Base-by-base conservation (phyloP, 768 basidiomycete genomes). In the Russula foetens region DNA sequence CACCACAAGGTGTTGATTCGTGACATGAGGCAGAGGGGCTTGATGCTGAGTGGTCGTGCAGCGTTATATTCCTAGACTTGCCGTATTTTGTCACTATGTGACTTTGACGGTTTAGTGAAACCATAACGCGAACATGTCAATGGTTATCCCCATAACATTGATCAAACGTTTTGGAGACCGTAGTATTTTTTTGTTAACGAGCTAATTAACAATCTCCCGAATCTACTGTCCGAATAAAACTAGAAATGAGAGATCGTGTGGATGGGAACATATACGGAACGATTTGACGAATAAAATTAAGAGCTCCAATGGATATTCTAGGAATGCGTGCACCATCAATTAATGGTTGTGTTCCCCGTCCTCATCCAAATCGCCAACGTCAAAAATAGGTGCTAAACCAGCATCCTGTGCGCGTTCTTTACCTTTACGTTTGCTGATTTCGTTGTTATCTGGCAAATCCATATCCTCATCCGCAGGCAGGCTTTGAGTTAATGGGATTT, bases 41-140 rank as follows among this genome's bases (percentile, higher is more conserved):
- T 71, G 76, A 78, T 73, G 74, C 70, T 70, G 71, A 72, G 69
- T 63, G 69, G 71, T 65, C 62, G 70, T 67, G 80, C 76, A 78
- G 83, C 83, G 83, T 86, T 81, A 89, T 89, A 88, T 89, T 86
- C 83, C 85, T 85, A 76, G 78, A 84, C 83, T 81, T 83, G 76
- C 85, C 82, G 85, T 85, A 86, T 74, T 70, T 72, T 76, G 85
- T 79, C 76, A 85, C 83, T 86, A 86, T 80, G 86, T 86, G 80
- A 81, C 85, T 64, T 81, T 88, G 85, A 87, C 84, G 83, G 86
- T 83, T 73, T 79, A 82, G 85, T 83, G 67, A 87, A 86, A 87
- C 87, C 87, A 89, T 89, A 83, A 83, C 75, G 83, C 75, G 77
- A 70, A 87, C 86, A 88, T 74, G 43, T 57, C 47, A 44, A 51